phyloP scores from a whole-genome alignment of 306 rosid species.

The Cicer bijugum region DNA sequence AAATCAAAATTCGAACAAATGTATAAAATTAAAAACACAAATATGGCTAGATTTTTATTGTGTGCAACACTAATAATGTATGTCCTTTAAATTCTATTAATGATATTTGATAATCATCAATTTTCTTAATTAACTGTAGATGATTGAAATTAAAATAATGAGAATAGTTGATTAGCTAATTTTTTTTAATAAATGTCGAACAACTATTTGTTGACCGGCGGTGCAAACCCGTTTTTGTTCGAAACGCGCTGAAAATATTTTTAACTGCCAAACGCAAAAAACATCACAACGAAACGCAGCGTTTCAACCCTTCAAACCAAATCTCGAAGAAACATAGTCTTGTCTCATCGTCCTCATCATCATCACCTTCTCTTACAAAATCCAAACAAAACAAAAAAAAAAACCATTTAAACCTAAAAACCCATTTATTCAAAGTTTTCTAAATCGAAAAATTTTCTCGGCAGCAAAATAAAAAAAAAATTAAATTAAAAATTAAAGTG shows the following conservation, averaged over 20 bases:
- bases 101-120: too few relatives aligned
- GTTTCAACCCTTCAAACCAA: background rate
- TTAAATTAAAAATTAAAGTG: background rate
- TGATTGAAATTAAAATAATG: too few relatives aligned
- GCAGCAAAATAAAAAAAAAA: background rate
- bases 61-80: too few relatives aligned
- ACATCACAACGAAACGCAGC: constrained; percentile 32
- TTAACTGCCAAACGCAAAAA: constrained; percentile 7
- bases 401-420: background rate
- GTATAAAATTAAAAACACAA: too few relatives aligned
- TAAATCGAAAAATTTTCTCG: background rate
- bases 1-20: too few relatives aligned
- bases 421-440: background rate
- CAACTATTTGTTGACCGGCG: too few relatives aligned
- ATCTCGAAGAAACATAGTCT: constrained; percentile 20
- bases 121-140: too few relatives aligned
- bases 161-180: too few relatives aligned
- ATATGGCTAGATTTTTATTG: too few relatives aligned
- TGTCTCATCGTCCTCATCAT: constrained; percentile 5
- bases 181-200: too few relatives aligned
- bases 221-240: too few relatives aligned
- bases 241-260: constrained; percentile 42
- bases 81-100: too few relatives aligned
- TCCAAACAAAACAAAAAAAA: background rate
- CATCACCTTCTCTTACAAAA: constrained; percentile 12